Percentiles rank a stretch among this genome's conserved stretches.
phyloP scores from a whole-genome alignment of 441 rosid species.

The Pelargonium fulgidum region DNA sequence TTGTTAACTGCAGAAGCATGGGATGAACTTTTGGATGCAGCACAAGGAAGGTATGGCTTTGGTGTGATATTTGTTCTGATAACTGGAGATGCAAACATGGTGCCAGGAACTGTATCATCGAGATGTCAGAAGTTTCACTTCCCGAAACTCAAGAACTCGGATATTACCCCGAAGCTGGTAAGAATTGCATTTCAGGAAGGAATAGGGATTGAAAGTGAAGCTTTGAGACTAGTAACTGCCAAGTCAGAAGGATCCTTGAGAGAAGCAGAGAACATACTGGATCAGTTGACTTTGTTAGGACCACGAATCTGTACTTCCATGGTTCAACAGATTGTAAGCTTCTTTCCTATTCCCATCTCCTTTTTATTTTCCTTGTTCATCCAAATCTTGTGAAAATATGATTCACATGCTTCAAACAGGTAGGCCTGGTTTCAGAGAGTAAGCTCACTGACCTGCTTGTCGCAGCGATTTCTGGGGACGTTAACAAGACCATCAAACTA shows the following conservation, averaged over 20 bases:
- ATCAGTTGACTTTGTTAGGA: slow-evolving; percentile 26
- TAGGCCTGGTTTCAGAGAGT: slow-evolving; percentile 20
- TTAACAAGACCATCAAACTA: slow-evolving; percentile 20
- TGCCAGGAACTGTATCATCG: slow-evolving; percentile 19
- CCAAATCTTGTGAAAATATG: not conserved
- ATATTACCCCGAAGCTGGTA: slow-evolving; percentile 22
- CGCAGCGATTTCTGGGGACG: slow-evolving; percentile 25
- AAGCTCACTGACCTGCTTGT: slow-evolving; percentile 26
- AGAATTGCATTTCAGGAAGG: slow-evolving; percentile 19
- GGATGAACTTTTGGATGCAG: slow-evolving; percentile 25
- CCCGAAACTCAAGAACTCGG: slow-evolving; percentile 24
- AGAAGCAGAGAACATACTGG: slow-evolving; percentile 30
- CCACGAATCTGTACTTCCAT: slow-evolving; percentile 23
- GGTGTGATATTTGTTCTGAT: slow-evolving; percentile 22
- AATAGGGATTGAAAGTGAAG: slow-evolving; percentile 22
- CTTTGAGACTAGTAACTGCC: slow-evolving; percentile 23
- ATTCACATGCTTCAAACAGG: slow-evolving; percentile 16
- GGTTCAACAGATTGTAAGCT: slow-evolving; percentile 27
- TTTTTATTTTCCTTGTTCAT: not conserved
- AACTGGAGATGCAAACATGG: slow-evolving; percentile 12
- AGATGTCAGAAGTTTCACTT: slow-evolving; percentile 29
- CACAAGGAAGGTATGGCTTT: slow-evolving; percentile 17
- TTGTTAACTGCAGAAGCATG: slow-evolving; percentile 24
- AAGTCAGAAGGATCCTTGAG: slow-evolving; percentile 29
- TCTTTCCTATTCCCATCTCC: not conserved